Conservation (phyloP, 768 basidiomycete genomes). For the Boletellus ananas region DNA sequence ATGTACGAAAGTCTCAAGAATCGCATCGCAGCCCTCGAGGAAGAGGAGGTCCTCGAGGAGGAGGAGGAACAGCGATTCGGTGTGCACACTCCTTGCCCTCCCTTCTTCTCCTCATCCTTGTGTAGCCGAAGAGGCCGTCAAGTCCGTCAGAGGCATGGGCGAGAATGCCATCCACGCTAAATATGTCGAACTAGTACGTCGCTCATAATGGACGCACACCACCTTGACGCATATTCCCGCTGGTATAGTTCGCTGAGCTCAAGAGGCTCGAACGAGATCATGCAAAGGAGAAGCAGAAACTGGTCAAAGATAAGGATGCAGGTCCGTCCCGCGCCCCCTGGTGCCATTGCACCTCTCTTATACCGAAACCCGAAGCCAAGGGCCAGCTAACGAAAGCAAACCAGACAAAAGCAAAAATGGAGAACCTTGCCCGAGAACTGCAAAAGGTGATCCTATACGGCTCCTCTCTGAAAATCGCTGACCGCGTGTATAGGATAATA, state of each 20-base stretch:
- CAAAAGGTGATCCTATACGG: constrained; percentile 60
- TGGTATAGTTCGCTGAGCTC: constrained; percentile 76
- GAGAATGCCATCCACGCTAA: constrained; percentile 82
- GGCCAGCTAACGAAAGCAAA: constrained; percentile 83
- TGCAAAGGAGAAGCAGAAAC: constrained; percentile 88
- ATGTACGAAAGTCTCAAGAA: constrained; percentile 90
- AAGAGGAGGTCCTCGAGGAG: constrained; percentile 82
- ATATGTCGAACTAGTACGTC: constrained; percentile 80
- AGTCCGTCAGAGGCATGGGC: constrained; percentile 76
- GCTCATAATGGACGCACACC: constrained; percentile 14
- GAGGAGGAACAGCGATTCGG: constrained; percentile 80
- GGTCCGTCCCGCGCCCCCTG: constrained; percentile 41
- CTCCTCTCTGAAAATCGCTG: constrained; percentile 12
- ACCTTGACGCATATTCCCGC: constrained; percentile 21
- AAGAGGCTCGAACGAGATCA: constrained; percentile 85
- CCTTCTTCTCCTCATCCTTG: constrained; percentile 11
- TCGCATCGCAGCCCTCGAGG: constrained; percentile 85
- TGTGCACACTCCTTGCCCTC: constrained; percentile 34
- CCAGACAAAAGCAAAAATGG: constrained; percentile 86
- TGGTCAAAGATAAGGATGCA: constrained; percentile 87
- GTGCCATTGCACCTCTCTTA: constrained; percentile 12
- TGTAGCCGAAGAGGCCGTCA: constrained; percentile 83
- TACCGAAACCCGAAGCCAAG: constrained; percentile 51
- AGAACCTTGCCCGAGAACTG: constrained; percentile 82
- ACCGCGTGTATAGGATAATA: constrained; percentile 65